Evolutionary conservation across 176 grass and related monocot species (phyloP).

Genomic region (Carex pumila): DNA sequence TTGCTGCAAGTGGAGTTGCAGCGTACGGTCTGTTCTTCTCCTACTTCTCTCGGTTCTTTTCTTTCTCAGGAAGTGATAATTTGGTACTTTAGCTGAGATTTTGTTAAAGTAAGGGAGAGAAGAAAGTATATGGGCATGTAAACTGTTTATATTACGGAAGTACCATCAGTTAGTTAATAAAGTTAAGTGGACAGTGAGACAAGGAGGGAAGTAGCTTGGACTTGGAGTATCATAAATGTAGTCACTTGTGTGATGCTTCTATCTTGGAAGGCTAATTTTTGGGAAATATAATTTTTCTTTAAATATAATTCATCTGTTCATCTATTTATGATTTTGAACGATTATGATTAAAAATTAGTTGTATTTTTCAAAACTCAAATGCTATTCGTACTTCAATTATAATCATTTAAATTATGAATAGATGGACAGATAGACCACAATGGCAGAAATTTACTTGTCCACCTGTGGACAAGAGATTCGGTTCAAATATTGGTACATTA

Average conservation of each 20-base stretch:
- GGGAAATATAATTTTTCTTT: no score
- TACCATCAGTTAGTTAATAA: conserved; percentile 12
- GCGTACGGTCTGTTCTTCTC: conserved; percentile 16
- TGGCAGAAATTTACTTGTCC: no score
- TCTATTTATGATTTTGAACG: no score
- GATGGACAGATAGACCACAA: no score
- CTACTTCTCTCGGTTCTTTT: conserved; percentile 16
- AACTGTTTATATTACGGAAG: conserved; percentile 13
- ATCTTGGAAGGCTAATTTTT: neutral
- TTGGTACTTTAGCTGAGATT: conserved; percentile 26
- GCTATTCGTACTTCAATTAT: no score
- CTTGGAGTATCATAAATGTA: neutral
- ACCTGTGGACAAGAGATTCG: no score
- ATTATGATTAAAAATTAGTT: no score
- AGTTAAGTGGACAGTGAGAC: neutral
- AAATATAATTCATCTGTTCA: no score
- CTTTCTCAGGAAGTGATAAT: conserved; percentile 19
- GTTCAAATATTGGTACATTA: neutral
- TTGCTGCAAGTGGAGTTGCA: conserved; percentile 22
- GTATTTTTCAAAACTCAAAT: no score
- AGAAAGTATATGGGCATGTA: neutral
- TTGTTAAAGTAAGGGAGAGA: neutral
- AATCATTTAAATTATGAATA: no score
- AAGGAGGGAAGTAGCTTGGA: neutral
- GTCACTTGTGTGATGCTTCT: neutral